phyloP scores from a whole-genome alignment of 176 grass and related monocot genomes.

The Eremochloa ophiuroides region DNA sequence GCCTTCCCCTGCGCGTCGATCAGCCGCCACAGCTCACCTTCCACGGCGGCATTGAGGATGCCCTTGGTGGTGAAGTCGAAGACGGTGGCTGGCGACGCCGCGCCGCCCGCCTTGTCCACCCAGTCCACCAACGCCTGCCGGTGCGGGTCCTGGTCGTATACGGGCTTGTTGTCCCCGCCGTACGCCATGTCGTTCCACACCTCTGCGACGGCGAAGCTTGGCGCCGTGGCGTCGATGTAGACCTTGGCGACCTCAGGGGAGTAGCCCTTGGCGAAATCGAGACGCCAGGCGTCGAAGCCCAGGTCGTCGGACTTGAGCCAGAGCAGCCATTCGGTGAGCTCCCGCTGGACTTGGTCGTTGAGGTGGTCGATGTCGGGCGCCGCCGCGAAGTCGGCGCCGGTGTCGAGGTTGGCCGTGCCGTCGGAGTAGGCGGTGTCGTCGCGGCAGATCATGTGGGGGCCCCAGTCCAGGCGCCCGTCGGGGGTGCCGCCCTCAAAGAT shows the following conservation, averaged over 20 bases:
- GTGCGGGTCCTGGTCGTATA: constrained; percentile 7
- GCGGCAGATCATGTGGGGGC: constrained; percentile 67
- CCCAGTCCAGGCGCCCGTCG: constrained; percentile 71
- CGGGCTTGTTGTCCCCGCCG: neutral
- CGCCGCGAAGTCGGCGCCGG: constrained; percentile 31
- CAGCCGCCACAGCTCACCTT: constrained; percentile 36
- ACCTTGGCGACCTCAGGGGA: constrained; percentile 40
- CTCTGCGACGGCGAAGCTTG: constrained; percentile 39
- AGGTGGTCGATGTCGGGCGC: constrained; percentile 89
- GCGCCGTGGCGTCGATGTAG: constrained; percentile 37
- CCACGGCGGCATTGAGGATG: neutral
- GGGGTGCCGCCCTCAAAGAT: constrained; percentile 69
- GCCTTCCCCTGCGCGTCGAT: constrained; percentile 46
- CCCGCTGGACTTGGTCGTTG: constrained; percentile 55
- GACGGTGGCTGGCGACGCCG: neutral
- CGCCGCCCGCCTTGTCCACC: neutral
- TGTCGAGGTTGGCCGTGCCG: constrained; percentile 59
- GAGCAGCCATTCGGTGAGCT: constrained; percentile 78
- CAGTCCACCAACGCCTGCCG: constrained; percentile 24
- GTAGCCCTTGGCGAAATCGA: constrained; percentile 60
- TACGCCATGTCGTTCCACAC: constrained; percentile 9
- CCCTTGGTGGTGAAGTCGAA: constrained; percentile 18
- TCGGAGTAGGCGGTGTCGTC: constrained; percentile 64
- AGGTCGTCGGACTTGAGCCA: constrained; percentile 62
- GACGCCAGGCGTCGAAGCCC: constrained; percentile 64